phyloP scores from a whole-genome alignment of 2,329 filamentous ascomycete genomes.

The Colletotrichum camelliae region DNA sequence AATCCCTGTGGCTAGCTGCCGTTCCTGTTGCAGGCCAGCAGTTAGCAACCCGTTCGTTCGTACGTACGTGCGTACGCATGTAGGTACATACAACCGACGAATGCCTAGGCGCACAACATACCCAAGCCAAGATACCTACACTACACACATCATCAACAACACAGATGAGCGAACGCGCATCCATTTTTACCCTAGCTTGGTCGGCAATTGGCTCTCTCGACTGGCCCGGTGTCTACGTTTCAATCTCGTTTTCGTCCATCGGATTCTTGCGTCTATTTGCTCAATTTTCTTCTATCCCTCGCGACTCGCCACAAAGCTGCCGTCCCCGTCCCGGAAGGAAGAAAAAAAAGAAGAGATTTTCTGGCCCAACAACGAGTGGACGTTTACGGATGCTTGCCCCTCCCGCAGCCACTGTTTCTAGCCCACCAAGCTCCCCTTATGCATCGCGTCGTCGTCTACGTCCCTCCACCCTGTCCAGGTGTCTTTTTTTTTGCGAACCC shows the following conservation, averaged over 20 bases:
- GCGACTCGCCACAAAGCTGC: not conserved
- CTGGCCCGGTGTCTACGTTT: not conserved
- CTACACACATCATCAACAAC: not conserved
- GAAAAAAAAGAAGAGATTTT: not conserved
- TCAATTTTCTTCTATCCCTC: not conserved
- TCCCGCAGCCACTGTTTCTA: not conserved
- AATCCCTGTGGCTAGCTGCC: not conserved
- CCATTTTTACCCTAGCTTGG: not conserved
- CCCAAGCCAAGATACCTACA: not conserved
- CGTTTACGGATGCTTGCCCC: not conserved
- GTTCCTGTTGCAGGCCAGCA: not conserved
- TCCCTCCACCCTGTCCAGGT: not conserved
- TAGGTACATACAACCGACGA: not conserved
- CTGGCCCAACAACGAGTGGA: not conserved
- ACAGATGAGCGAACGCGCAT: not conserved
- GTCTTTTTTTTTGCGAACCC: not conserved
- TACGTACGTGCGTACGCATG: not conserved
- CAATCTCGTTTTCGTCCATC: not conserved
- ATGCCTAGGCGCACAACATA: not conserved
- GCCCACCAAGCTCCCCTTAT: not conserved
- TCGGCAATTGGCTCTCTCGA: not conserved
- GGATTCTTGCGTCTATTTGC: slow-evolving; percentile 3
- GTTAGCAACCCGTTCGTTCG: not conserved
- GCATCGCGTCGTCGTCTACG: not conserved
- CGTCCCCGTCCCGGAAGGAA: not conserved